Conservation (phyloP, 2,329 filamentous ascomycete genomes). For the Alternaria ethzedia region DNA sequence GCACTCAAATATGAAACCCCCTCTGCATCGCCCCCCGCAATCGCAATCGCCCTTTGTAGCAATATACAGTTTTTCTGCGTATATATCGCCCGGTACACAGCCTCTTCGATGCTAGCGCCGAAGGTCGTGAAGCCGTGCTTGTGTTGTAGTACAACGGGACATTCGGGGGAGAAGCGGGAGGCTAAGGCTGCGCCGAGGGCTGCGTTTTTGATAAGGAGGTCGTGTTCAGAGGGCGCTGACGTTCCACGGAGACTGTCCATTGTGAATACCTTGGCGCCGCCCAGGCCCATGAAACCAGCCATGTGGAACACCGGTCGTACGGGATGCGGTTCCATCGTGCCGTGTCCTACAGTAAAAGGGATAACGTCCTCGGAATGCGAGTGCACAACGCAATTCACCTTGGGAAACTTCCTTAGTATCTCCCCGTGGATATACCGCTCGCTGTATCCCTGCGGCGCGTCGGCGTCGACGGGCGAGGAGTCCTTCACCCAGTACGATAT, state of each 20-base stretch:
- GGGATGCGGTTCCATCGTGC: constrained; percentile 16
- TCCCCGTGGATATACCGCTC: constrained; percentile 55
- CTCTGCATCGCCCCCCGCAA: constrained; percentile 34
- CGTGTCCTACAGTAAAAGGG: constrained; percentile 46
- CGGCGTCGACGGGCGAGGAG: constrained; percentile 50
- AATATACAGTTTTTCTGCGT: constrained; percentile 45
- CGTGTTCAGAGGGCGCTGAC: constrained; percentile 17
- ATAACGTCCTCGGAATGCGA: constrained; percentile 50
- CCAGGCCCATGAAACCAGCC: constrained; percentile 48
- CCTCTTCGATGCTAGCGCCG: constrained; percentile 48
- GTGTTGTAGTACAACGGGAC: constrained; percentile 48
- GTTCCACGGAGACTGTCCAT: constrained; percentile 24
- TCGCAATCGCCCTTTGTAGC: constrained; percentile 42
- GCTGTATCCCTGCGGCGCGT: constrained; percentile 46
- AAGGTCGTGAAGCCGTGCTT: constrained; percentile 54
- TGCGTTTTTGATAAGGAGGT: constrained; percentile 38
- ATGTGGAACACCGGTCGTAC: constrained; percentile 47
- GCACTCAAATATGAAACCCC: constrained; percentile 38
- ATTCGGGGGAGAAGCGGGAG: constrained; percentile 10
- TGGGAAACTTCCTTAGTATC: constrained; percentile 47
- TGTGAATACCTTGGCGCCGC: constrained; percentile 19
- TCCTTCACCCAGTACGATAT: constrained; percentile 56
- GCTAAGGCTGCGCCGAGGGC: constrained; percentile 33
- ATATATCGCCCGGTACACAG: constrained; percentile 51
- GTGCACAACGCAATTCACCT: constrained; percentile 51